A percentile compares a stretch with the other conserved stretches of the same genome.
phyloP scores from a whole-genome alignment of 164 flowering plant species.

The Annona cherimola region DNA sequence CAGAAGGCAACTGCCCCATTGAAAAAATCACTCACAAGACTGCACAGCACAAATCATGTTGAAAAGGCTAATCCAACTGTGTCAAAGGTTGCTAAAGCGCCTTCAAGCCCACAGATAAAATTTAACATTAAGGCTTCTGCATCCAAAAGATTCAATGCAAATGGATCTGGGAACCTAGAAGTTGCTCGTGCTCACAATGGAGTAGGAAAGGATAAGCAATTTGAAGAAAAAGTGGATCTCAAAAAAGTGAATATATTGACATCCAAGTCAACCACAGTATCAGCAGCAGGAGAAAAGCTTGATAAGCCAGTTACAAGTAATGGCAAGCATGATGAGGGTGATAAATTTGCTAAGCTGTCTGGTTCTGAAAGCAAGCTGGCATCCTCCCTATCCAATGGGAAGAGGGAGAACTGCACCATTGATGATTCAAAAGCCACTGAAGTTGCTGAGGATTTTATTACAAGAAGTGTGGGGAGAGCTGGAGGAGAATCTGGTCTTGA shows the following conservation, averaged over 20 bases:
- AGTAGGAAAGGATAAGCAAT: slow-evolving; percentile 22
- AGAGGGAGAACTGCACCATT: slow-evolving; percentile 20
- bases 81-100: slow-evolving; percentile 36
- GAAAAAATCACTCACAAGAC: slow-evolving; percentile 26
- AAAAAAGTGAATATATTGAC: slow-evolving; percentile 21
- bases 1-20: slow-evolving; percentile 19
- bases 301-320: slow-evolving; percentile 12
- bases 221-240: slow-evolving; percentile 10
- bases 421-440: slow-evolving; percentile 14
- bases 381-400: slow-evolving; percentile 19
- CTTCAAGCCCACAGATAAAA: slow-evolving; percentile 30
- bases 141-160: slow-evolving; percentile 29
- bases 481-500: slow-evolving; percentile 17
- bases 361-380: slow-evolving; percentile 14
- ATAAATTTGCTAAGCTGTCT: slow-evolving; percentile 9
- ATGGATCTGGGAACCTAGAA: slow-evolving; percentile 35
- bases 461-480: slow-evolving; percentile 6
- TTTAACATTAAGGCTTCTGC: slow-evolving; percentile 29
- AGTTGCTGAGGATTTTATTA: slow-evolving; percentile 20
- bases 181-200: slow-evolving; percentile 25
- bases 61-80: slow-evolving; percentile 17
- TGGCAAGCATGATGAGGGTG: slow-evolving; percentile 20
- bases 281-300: slow-evolving; percentile 16
- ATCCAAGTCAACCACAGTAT: slow-evolving; percentile 11
- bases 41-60: slow-evolving; percentile 19